Evolutionary conservation across 2,329 filamentous ascomycete species (phyloP).

Genomic region (Ophidiomyces ophidiicola): DNA sequence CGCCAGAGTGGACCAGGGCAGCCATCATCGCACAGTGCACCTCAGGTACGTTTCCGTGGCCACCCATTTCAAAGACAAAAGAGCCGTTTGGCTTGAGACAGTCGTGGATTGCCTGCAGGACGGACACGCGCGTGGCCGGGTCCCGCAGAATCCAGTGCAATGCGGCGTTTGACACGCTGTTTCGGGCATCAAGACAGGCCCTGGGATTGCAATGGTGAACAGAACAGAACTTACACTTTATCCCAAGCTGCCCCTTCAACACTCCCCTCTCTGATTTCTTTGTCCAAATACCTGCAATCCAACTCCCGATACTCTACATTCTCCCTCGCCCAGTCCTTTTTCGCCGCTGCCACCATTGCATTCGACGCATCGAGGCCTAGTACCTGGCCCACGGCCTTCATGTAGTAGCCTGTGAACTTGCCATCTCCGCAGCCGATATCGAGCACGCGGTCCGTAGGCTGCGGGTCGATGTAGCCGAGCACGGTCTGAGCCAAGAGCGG

Average conservation of each 20-base stretch:
- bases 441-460: constrained; percentile 46
- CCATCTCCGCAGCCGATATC: constrained; percentile 57
- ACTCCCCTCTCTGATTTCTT: constrained; percentile 17
- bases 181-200: neutral
- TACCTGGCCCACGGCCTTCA: constrained; percentile 38
- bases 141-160: constrained; percentile 54
- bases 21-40: constrained; percentile 47
- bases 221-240: constrained; percentile 39
- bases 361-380: constrained; percentile 49
- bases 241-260: constrained; percentile 27
- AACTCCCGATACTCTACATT: constrained; percentile 23
- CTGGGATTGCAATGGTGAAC: neutral
- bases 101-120: constrained; percentile 43
- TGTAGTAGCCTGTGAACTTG: constrained; percentile 45
- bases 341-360: constrained; percentile 47
- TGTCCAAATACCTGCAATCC: constrained; percentile 27
- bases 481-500: constrained; percentile 50
- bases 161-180: constrained; percentile 49
- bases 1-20: constrained; percentile 40
- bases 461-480: constrained; percentile 46
- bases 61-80: constrained; percentile 61
- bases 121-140: constrained; percentile 33
- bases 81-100: constrained; percentile 44
- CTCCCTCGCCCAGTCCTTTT: constrained; percentile 28
- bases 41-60: constrained; percentile 55